Conservation (phyloP, 352 stramenopile genomes). For the Phytophthora ohioensis region DNA sequence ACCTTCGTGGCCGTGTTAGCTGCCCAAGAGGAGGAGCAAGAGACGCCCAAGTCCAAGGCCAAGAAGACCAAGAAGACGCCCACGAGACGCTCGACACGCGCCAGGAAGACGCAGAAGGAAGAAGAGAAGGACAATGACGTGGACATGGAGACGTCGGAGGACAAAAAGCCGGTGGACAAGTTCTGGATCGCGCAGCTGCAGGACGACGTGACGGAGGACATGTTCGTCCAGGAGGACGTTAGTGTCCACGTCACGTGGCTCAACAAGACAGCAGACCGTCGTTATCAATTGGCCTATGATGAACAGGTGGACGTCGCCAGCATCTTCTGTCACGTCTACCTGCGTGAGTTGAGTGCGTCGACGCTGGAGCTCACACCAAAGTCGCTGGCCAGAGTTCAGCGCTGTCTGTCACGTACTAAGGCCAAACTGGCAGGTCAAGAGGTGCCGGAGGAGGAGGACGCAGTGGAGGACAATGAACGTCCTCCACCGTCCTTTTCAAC, state of each 20-base stretch:
- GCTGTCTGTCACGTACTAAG: slow-evolving; percentile 51
- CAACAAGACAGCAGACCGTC: slow-evolving; percentile 39
- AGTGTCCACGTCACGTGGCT: slow-evolving; percentile 73
- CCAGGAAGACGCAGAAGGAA: slow-evolving; percentile 1
- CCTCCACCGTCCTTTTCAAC: slow-evolving; percentile 44
- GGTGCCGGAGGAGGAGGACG: not conserved
- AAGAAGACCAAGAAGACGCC: slow-evolving; percentile 29
- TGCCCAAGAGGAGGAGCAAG: slow-evolving; percentile 13
- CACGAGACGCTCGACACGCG: slow-evolving; percentile 12
- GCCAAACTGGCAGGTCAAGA: slow-evolving; percentile 30
- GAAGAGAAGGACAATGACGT: slow-evolving; percentile 20
- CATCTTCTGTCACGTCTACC: slow-evolving; percentile 79
- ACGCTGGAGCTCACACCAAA: slow-evolving; percentile 70
- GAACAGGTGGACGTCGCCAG: slow-evolving; percentile 68
- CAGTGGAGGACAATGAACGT: slow-evolving; percentile 64
- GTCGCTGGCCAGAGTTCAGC: slow-evolving; percentile 62
- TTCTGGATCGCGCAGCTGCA: slow-evolving; percentile 81
- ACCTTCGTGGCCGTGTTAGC: slow-evolving; percentile 74
- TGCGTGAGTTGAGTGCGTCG: slow-evolving; percentile 50
- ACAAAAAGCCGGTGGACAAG: slow-evolving; percentile 37
- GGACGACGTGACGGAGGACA: slow-evolving; percentile 81
- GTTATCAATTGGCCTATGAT: slow-evolving; percentile 68
- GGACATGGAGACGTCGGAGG: not conserved
- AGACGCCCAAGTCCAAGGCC: slow-evolving; percentile 20
- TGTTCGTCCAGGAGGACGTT: slow-evolving; percentile 59